phyloP scores from a whole-genome alignment of 495 filamentous ascomycete genomes.

The Aspergillus nanangensis region DNA sequence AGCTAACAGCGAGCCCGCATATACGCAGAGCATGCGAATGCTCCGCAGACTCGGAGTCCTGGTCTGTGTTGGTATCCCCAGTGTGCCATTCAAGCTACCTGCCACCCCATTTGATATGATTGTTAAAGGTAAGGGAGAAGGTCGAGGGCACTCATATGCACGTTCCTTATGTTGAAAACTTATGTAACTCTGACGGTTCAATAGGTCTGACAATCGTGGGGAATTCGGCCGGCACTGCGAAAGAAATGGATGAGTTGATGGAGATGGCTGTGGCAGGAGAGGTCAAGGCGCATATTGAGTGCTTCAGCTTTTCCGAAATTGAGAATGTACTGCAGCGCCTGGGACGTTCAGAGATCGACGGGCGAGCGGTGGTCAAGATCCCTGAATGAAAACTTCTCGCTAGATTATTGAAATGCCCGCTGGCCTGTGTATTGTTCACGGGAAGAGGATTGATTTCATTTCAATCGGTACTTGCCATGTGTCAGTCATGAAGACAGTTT shows the following conservation, averaged over 20 bases:
- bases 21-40: constrained; percentile 35
- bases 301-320: constrained; percentile 37
- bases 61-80: constrained; percentile 43
- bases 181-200: background rate
- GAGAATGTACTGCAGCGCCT: constrained; percentile 35
- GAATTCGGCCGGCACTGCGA: constrained; percentile 35
- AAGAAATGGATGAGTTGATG: constrained; percentile 38
- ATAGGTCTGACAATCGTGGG: constrained; percentile 37
- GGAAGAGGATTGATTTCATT: too few relatives aligned
- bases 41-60: constrained; percentile 36
- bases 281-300: constrained; percentile 34
- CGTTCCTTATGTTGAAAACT: background rate
- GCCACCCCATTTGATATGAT: constrained; percentile 43
- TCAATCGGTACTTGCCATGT: too few relatives aligned
- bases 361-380: constrained; percentile 37
- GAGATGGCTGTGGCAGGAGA: constrained; percentile 36
- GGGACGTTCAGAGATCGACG: constrained; percentile 38
- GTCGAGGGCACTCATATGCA: too few relatives aligned
- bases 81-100: constrained; percentile 29
- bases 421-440: too few relatives aligned
- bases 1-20: constrained; percentile 35
- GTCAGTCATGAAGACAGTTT: too few relatives aligned
- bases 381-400: constrained; percentile 16
- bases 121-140: constrained; percentile 32
- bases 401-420: too few relatives aligned